Conservation (phyloP, 306 rosid species). For the Sesbania bispinosa region DNA sequence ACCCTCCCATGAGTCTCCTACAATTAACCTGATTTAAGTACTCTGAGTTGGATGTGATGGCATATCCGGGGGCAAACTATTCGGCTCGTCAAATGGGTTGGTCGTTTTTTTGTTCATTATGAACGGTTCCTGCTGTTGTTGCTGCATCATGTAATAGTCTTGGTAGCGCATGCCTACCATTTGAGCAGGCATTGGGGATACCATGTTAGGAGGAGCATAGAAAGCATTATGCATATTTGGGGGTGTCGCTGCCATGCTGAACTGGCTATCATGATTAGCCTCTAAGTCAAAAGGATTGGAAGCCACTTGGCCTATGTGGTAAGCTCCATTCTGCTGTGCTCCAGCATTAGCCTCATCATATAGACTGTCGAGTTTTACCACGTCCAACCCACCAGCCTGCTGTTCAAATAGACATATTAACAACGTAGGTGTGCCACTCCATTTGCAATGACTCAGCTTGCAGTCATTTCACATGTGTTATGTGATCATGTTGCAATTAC, state of each 20-base stretch:
- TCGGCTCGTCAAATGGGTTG: conserved; percentile 33
- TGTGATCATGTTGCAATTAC: too few relatives aligned
- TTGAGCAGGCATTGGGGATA: background rate
- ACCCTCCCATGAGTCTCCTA: background rate
- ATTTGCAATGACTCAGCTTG: background rate
- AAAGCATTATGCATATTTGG: background rate
- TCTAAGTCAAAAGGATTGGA: conserved; percentile 35
- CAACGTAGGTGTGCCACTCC: background rate
- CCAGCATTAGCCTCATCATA: background rate
- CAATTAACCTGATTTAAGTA: background rate
- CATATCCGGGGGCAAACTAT: background rate
- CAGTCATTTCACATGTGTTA: too few relatives aligned
- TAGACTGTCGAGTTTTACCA: background rate
- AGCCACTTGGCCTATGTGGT: background rate
- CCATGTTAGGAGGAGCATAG: background rate
- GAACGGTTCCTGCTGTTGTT: conserved; percentile 18
- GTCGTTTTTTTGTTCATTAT: background rate
- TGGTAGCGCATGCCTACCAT: conserved; percentile 10
- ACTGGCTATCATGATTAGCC: background rate
- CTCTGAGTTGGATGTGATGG: conserved; percentile 9
- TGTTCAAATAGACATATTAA: conserved; percentile 10
- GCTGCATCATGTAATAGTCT: conserved; percentile 17
- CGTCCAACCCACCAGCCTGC: conserved; percentile 18
- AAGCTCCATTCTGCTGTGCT: conserved; percentile 18
- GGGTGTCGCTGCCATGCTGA: background rate